Percentiles rank a stretch among this genome's conserved stretches.
These are phyloP conservation scores for Flaveria floridana DNA, from an alignment of 140 eudicot genomes.

Conservation along the genomic window DNA sequence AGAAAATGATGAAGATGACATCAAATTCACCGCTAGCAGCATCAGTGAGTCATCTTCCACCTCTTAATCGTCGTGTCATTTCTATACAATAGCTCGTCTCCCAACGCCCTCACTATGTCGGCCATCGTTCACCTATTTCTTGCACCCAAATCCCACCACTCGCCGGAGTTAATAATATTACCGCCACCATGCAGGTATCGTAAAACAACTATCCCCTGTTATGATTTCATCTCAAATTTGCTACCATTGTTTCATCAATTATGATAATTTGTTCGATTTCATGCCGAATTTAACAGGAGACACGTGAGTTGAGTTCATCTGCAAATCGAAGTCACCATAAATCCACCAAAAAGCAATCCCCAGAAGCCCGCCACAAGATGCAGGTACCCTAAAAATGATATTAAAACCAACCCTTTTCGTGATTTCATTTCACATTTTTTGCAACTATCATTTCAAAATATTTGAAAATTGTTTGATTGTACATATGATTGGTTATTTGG, in stretches of 20 bases:
- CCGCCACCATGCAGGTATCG: neutral
- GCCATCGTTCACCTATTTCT: neutral
- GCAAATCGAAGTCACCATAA: neutral
- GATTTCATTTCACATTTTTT: neutral
- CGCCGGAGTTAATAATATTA: no score
- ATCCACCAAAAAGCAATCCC: neutral
- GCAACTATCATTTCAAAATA: neutral
- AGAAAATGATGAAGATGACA: no score
- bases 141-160: no score
- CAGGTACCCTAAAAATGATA: neutral
- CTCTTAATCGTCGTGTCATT: neutral
- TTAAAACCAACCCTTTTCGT: no score
- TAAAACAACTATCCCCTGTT: neutral
- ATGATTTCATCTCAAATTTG: no score
- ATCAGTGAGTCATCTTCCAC: neutral
- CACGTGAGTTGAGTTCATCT: neutral
- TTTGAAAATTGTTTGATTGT: neutral
- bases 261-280: neutral
- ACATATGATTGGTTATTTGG: neutral
- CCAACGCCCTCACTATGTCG: neutral
- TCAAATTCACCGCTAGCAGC: no score
- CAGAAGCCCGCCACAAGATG: neutral
- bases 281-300: neutral
- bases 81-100: neutral
- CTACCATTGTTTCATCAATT: no score